Evolutionary conservation across 1,284 basidiomycete species (phyloP).

Genomic region (Rhodotorula sp.): DNA sequence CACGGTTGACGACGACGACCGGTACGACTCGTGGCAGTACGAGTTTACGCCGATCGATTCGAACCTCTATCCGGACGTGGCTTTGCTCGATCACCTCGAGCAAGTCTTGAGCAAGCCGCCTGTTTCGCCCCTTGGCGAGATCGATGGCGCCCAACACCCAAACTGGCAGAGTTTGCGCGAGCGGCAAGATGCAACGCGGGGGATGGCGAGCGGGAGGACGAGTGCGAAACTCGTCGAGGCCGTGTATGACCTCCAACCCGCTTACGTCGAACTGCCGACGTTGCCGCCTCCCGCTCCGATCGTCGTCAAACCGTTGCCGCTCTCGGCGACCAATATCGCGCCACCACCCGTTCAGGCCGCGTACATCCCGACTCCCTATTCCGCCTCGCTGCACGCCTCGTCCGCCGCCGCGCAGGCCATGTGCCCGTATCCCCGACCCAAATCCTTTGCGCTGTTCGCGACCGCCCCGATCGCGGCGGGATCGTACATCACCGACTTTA

Average conservation of each 20-base stretch:
- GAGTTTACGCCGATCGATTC: conserved; percentile 43
- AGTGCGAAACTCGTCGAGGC: conserved; percentile 6
- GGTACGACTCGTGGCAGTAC: conserved; percentile 45
- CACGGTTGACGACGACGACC: conserved; percentile 26
- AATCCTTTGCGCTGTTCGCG: conserved; percentile 52
- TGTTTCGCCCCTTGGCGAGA: background rate
- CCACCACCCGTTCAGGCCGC: conserved; percentile 28
- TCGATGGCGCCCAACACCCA: background rate
- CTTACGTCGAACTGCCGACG: conserved; percentile 22
- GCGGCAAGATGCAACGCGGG: background rate
- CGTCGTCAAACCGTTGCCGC: conserved; percentile 31
- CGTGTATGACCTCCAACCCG: conserved; percentile 25
- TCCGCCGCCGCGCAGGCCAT: conserved; percentile 62
- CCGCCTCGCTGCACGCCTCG: conserved; percentile 55
- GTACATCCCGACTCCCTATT: conserved; percentile 42
- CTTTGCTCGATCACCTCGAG: conserved; percentile 1
- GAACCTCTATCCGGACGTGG: conserved; percentile 18
- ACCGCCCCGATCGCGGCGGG: conserved; percentile 48
- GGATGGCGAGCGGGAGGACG: background rate
- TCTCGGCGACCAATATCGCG: conserved; percentile 19
- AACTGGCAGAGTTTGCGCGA: background rate
- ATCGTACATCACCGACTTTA: conserved; percentile 49
- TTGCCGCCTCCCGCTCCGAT: conserved; percentile 28
- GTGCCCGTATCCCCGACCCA: conserved; percentile 49
- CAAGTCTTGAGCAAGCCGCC: background rate